Evolutionary conservation across 805 yeast species (phyloP).

Genomic region (Candida broadrunensis): DNA sequence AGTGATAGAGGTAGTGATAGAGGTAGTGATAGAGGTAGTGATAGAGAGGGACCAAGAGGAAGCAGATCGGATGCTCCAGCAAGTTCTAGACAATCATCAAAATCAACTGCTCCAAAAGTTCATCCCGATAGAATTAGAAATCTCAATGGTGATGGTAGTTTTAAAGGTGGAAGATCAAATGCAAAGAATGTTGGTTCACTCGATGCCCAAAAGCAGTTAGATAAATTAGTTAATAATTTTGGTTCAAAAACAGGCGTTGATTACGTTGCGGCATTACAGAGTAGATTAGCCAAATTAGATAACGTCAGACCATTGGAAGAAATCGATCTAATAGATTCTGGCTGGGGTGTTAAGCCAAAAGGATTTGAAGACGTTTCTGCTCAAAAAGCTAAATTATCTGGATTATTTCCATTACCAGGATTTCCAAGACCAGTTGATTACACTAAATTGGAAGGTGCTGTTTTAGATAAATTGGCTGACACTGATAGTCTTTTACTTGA

Average conservation of each 20-base stretch:
- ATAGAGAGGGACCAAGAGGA: background rate
- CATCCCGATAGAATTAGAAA: background rate
- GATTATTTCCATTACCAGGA: constrained; percentile 76
- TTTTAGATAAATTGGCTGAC: constrained; percentile 29
- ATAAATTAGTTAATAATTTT: no score
- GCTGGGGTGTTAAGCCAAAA: constrained; percentile 71
- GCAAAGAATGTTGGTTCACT: background rate
- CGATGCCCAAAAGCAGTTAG: no score
- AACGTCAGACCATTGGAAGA: constrained; percentile 46
- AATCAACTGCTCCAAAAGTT: background rate
- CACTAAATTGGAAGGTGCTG: constrained; percentile 38
- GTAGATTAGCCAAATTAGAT: background rate
- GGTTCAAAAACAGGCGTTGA: background rate
- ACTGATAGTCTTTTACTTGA: constrained; percentile 30
- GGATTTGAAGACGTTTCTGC: constrained; percentile 76
- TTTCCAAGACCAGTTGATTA: constrained; percentile 45
- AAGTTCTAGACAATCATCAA: no score
- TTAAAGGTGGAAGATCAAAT: background rate
- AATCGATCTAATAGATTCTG: constrained; percentile 46
- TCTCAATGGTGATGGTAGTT: background rate
- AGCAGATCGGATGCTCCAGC: background rate
- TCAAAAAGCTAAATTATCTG: constrained; percentile 74
- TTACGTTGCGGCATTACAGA: background rate
- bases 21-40: background rate
- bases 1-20: background rate